A percentile compares a stretch with the other conserved stretches of the same genome.
Conservation (phyloP, 768 basidiomycete genomes). For the Trametes villosa region DNA sequence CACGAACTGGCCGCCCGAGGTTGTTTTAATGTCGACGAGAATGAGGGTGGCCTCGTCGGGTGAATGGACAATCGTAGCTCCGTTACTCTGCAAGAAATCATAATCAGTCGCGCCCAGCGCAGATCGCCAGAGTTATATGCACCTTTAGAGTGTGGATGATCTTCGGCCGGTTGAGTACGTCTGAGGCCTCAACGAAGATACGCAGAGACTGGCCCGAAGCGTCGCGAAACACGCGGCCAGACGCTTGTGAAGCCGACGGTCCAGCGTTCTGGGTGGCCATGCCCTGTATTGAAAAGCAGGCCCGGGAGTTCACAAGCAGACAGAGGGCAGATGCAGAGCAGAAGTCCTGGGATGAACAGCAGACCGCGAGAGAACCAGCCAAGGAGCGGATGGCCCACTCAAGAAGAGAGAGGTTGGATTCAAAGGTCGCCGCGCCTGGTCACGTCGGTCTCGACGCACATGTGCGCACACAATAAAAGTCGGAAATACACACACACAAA, state of each 20-base stretch:
- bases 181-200: conserved; percentile 62
- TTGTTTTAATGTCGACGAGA: conserved; percentile 56
- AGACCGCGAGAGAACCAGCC: too few relatives aligned
- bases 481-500: too few relatives aligned
- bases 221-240: conserved; percentile 10
- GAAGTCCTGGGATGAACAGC: too few relatives aligned
- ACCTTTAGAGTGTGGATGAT: conserved; percentile 45
- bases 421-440: too few relatives aligned
- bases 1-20: conserved; percentile 59
- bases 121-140: neutral
- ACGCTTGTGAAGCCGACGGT: neutral
- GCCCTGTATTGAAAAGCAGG: neutral
- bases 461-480: too few relatives aligned
- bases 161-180: conserved; percentile 52
- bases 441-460: too few relatives aligned
- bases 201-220: conserved; percentile 39
- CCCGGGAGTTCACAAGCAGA: too few relatives aligned
- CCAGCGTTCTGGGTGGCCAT: neutral
- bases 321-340: too few relatives aligned
- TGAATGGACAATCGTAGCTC: conserved; percentile 55
- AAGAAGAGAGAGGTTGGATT: too few relatives aligned
- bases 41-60: conserved; percentile 59
- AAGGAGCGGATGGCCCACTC: too few relatives aligned
- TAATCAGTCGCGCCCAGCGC: neutral
- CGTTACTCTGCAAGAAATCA: conserved; percentile 48